Evolutionary conservation across 78 protist genomes (phyloP).

Genomic region (Anaeramoeba flamelloides): DNA sequence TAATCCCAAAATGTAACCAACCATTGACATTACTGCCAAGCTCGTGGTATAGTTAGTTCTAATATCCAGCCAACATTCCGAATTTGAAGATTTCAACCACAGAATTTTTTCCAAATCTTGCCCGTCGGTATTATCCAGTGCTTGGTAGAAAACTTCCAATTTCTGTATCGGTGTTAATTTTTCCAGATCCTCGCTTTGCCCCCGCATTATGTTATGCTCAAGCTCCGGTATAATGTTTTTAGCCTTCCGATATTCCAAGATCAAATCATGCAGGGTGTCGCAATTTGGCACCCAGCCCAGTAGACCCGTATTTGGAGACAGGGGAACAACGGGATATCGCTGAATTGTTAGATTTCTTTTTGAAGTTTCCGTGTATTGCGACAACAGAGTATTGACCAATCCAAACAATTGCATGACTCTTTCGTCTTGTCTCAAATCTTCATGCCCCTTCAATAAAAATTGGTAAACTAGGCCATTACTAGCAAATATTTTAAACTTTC

Average conservation of each 20-base stretch:
- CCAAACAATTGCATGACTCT: neutral
- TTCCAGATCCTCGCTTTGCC: slow-evolving; percentile 60
- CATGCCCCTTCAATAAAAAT: neutral
- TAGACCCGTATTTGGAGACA: slow-evolving; percentile 60
- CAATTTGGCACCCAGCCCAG: slow-evolving; percentile 74
- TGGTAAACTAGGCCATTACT: neutral
- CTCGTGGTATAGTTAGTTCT: slow-evolving; percentile 38
- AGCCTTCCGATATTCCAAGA: slow-evolving; percentile 12
- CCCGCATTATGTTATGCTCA: slow-evolving; percentile 15
- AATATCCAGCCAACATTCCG: slow-evolving; percentile 59
- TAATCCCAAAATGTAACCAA: slow-evolving; percentile 66
- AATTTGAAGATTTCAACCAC: slow-evolving; percentile 54
- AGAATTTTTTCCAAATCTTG: slow-evolving; percentile 58
- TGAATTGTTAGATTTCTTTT: slow-evolving; percentile 14
- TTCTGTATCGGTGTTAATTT: slow-evolving; percentile 68
- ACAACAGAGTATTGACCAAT: neutral
- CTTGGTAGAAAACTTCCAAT: slow-evolving; percentile 79
- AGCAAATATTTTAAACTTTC: neutral
- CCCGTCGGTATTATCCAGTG: slow-evolving; percentile 69
- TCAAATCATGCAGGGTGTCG: slow-evolving; percentile 11
- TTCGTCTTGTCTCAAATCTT: neutral
- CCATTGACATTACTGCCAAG: slow-evolving; percentile 59
- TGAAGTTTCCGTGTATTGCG: neutral
- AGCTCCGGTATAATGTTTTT: neutral
- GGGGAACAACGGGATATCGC: slow-evolving; percentile 61